Evolutionary conservation across 2,329 filamentous ascomycete species (phyloP).

Genomic region (Stagonosporopsis vannaccii): DNA sequence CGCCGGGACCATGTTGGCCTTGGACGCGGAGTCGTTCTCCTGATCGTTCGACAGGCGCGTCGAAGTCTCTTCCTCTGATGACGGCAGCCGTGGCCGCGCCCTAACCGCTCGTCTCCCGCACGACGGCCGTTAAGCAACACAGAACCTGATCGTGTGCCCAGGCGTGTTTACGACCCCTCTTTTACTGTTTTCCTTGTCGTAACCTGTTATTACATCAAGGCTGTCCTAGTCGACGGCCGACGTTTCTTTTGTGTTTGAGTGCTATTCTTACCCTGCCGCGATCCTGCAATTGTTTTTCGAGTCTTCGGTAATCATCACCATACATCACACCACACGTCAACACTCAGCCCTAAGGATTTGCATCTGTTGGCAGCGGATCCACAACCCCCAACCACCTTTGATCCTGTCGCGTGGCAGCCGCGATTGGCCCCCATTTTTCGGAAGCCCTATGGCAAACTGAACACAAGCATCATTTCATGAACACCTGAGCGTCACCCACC

Average conservation of each 20-base stretch:
- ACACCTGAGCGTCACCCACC: constrained; percentile 2
- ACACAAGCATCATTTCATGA: constrained; percentile 4
- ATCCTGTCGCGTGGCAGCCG: constrained; percentile 18
- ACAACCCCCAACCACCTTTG: constrained; percentile 12
- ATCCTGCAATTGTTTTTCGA: constrained; percentile 12
- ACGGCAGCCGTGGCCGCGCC: constrained; percentile 11
- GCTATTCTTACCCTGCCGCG: constrained; percentile 9
- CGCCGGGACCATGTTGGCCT: constrained; percentile 12
- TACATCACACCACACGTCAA: constrained; percentile 17
- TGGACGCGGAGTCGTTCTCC: constrained; percentile 17
- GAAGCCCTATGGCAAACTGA: neutral
- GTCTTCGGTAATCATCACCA: constrained; percentile 4
- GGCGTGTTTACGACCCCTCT: constrained; percentile 16
- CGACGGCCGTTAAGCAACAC: constrained; percentile 13
- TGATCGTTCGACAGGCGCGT: constrained; percentile 13
- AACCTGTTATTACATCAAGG: constrained; percentile 5
- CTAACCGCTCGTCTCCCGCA: constrained; percentile 15
- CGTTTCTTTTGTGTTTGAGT: constrained; percentile 22
- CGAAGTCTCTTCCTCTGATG: constrained; percentile 8
- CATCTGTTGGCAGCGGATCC: constrained; percentile 14
- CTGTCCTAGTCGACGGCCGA: constrained; percentile 11
- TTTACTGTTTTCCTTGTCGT: constrained; percentile 3
- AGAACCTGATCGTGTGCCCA: constrained; percentile 11
- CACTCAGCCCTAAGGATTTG: constrained; percentile 16
- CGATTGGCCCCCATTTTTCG: constrained; percentile 3